Conservation (phyloP, 2,329 filamentous ascomycete species). For the Pyrenophora seminiperda region DNA sequence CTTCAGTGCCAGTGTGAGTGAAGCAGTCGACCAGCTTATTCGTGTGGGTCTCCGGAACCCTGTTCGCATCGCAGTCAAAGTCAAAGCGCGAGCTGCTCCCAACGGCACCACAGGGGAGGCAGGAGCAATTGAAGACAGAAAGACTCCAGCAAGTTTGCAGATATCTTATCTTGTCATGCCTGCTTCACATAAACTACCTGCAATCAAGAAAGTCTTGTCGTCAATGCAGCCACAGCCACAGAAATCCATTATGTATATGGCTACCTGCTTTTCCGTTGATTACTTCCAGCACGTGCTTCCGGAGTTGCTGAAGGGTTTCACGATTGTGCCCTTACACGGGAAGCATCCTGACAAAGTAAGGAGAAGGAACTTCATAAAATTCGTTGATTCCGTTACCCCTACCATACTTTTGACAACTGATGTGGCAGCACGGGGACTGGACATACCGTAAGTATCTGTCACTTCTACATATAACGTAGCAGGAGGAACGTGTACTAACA, state of each 20-base stretch:
- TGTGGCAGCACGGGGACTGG: conserved; percentile 85
- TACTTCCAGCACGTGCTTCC: conserved; percentile 87
- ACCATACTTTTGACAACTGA: conserved; percentile 90
- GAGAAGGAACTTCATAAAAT: conserved; percentile 83
- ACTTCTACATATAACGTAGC: no score
- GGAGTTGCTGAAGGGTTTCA: conserved; percentile 70
- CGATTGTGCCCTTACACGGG: conserved; percentile 82
- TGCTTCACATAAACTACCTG: conserved; percentile 79
- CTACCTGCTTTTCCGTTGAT: conserved; percentile 92
- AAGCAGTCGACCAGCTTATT: conserved; percentile 91
- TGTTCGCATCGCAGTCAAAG: conserved; percentile 91
- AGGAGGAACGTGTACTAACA: no score
- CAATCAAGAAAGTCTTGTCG: conserved; percentile 71
- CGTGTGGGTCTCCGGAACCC: conserved; percentile 91
- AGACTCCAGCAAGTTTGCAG: conserved; percentile 88
- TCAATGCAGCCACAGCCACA: conserved; percentile 74
- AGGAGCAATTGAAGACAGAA: conserved; percentile 77
- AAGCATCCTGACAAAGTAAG: conserved; percentile 89
- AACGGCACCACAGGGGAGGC: conserved; percentile 49
- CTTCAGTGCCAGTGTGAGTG: conserved; percentile 94
- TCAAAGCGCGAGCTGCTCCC: conserved; percentile 60
- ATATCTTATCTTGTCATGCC: conserved; percentile 82
- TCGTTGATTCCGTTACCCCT: conserved; percentile 74
- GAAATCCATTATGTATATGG: conserved; percentile 88
- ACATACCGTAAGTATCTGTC: conserved; percentile 65